phyloP scores from a whole-genome alignment of 331 rosid species.

The Erythrophleum ivorense region DNA sequence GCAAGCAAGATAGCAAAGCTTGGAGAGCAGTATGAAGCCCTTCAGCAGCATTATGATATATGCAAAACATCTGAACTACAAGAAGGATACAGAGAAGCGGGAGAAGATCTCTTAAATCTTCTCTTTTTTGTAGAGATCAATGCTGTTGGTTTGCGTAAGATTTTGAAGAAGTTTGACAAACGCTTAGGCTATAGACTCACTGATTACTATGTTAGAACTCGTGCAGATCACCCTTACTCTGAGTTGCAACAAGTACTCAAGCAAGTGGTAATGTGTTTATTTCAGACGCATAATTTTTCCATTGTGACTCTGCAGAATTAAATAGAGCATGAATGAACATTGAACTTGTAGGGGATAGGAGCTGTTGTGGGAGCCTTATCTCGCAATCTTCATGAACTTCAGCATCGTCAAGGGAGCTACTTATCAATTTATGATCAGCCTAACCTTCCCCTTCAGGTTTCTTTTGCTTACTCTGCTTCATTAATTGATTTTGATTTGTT shows the following conservation, averaged over 20 bases:
- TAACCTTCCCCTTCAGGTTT: conserved; percentile 82
- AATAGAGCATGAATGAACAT: conserved; percentile 32
- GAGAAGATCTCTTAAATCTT: conserved; percentile 84
- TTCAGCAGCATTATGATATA: conserved; percentile 77
- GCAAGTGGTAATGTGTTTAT: conserved; percentile 82
- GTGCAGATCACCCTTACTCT: conserved; percentile 96
- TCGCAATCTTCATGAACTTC: conserved; percentile 95
- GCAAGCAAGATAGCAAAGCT: conserved; percentile 83
- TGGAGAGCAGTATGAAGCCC: conserved; percentile 64
- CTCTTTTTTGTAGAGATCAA: conserved; percentile 84
- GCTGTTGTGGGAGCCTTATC: conserved; percentile 98
- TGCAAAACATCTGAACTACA: conserved; percentile 65
- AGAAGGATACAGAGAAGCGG: conserved; percentile 82
- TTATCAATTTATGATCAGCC: conserved; percentile 91
- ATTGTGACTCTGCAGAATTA: conserved; percentile 3
- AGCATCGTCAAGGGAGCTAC: conserved; percentile 92
- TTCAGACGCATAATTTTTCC: conserved; percentile 28
- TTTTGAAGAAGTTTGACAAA: conserved; percentile 94
- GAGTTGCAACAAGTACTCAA: conserved; percentile 98
- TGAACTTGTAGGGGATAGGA: conserved; percentile 72
- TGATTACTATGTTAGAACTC: conserved; percentile 89
- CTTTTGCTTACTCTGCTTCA: conserved; percentile 33
- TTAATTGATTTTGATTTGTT: conserved; percentile 24
- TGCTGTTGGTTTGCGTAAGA: conserved; percentile 95
- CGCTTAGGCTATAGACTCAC: conserved; percentile 92